These are phyloP conservation scores for Umbelopsis isabellina DNA, from an alignment of 192 early-diverging fungal genomes.

Conservation along the genomic window DNA sequence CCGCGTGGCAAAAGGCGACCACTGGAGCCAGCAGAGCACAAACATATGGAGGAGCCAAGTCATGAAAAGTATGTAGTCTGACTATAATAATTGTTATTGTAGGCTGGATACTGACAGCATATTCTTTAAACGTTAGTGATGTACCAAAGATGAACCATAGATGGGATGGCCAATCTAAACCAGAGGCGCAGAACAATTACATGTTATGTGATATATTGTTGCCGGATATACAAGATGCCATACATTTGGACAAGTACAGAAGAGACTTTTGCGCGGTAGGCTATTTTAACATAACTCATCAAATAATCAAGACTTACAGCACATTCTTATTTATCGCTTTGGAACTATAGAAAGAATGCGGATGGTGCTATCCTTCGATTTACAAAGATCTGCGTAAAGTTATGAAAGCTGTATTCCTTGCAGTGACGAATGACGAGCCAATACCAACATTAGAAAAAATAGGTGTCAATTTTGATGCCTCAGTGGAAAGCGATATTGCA, in stretches of 20 bases:
- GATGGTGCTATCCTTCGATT: constrained; percentile 13
- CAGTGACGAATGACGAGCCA: not conserved
- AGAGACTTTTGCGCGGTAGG: constrained; percentile 5
- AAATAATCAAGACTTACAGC: not conserved
- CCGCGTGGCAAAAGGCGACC: not conserved
- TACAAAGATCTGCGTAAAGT: constrained; percentile 4
- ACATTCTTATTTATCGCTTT: not conserved
- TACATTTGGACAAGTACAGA: constrained; percentile 11
- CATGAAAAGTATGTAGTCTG: not conserved
- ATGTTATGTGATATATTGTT: constrained; percentile 12
- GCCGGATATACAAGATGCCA: constrained; percentile 11
- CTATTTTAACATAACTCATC: too few relatives aligned
- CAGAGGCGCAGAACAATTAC: not conserved
- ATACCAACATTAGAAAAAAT: not conserved
- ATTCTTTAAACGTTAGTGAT: not conserved
- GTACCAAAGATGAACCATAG: not conserved
- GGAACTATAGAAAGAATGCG: constrained; percentile 8
- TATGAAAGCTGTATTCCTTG: not conserved
- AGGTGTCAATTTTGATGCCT: not conserved
- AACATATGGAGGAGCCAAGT: not conserved
- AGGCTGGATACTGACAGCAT: too few relatives aligned
- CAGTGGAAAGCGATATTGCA: not conserved
- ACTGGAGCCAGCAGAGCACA: not conserved
- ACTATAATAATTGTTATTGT: not conserved
- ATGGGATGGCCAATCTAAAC: not conserved